A percentile compares a stretch with the other conserved stretches of the same genome.
Conservation (phyloP, 345 rosid genomes). For the Cardiospermum halicacabum region DNA sequence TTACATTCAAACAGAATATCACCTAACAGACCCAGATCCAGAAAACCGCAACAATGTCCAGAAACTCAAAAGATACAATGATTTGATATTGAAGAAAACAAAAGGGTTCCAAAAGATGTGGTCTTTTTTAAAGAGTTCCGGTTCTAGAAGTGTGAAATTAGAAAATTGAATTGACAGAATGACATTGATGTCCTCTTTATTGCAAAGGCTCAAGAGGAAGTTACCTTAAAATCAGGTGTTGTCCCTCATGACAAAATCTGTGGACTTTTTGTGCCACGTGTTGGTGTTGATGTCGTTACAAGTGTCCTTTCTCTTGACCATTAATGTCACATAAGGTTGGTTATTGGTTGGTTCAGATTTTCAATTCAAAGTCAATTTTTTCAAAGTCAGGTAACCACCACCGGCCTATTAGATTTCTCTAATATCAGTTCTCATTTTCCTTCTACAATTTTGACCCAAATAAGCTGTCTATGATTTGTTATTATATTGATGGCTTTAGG, state of each 20-base stretch:
- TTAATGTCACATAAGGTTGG: not conserved
- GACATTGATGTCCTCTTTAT: not conserved
- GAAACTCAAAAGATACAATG: not conserved
- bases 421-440: too few relatives aligned
- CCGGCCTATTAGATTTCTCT: not conserved
- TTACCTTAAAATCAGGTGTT: not conserved
- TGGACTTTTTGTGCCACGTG: not conserved
- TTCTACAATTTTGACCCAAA: too few relatives aligned
- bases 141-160: not conserved
- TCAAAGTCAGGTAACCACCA: not conserved
- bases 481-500: too few relatives aligned
- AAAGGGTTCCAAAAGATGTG: not conserved
- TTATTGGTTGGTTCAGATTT: too few relatives aligned
- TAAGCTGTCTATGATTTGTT: too few relatives aligned
- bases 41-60: not conserved
- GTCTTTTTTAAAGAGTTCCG: not conserved
- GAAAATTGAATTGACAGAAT: not conserved
- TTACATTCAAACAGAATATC: slow-evolving; percentile 2
- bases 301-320: not conserved
- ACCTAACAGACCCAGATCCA: slow-evolving; percentile 17
- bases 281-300: not conserved
- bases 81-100: not conserved
- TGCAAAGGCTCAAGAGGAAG: not conserved
- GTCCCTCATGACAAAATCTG: too few relatives aligned
- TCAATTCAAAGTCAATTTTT: too few relatives aligned